A percentile compares a stretch with the other conserved stretches of the same genome.
These are phyloP conservation scores for Rauvolfia tetraphylla DNA, from an alignment of 257 asterid species.

Conservation along the genomic window DNA sequence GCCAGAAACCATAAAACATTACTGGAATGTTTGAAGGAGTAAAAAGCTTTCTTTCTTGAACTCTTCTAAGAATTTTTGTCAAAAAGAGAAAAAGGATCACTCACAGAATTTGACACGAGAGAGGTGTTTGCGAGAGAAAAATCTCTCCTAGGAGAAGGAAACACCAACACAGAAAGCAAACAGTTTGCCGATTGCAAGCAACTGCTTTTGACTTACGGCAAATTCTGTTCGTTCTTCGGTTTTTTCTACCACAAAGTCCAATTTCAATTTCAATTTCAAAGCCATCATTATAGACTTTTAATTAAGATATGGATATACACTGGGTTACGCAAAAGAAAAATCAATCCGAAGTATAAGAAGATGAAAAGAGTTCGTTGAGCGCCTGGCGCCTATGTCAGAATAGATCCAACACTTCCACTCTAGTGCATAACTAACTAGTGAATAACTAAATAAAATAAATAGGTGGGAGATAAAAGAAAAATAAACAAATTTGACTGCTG, in stretches of 20 bases:
- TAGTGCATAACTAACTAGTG: no score
- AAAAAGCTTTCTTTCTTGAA: neutral
- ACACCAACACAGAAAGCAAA: neutral
- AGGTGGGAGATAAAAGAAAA: no score
- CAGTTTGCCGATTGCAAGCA: neutral
- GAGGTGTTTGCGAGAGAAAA: neutral
- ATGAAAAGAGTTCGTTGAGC: no score
- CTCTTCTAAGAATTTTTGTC: neutral
- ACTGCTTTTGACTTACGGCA: neutral
- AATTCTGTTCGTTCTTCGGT: neutral
- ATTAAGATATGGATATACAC: neutral
- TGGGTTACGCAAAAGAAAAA: neutral
- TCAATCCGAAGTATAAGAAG: no score
- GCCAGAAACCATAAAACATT: neutral
- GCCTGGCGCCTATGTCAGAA: no score
- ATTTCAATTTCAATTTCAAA: neutral
- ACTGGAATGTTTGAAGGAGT: neutral
- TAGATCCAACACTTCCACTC: no score
- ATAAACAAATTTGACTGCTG: no score
- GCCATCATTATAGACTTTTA: no score
- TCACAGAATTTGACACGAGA: neutral
- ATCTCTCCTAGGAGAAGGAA: neutral
- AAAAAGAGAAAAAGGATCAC: neutral
- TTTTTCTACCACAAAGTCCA: neutral
- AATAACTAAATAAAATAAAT: no score